Evolutionary conservation across 192 early-diverging fungal genomes (phyloP).

Genomic region (Chytriomyces sp.): DNA sequence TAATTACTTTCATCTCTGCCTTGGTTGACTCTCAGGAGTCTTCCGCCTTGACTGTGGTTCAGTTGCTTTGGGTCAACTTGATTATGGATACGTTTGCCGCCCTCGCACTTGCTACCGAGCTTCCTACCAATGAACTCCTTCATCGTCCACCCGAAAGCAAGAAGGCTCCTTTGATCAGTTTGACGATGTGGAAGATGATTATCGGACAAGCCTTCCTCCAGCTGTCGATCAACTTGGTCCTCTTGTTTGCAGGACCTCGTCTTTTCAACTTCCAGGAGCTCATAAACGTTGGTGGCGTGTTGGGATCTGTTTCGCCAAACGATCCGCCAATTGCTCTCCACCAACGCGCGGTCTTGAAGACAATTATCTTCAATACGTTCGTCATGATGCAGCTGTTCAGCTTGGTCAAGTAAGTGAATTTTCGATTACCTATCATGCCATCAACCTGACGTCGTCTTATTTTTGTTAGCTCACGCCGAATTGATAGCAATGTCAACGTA

Average conservation of each 20-base stretch:
- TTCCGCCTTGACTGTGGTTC: conserved; percentile 83
- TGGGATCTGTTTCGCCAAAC: background rate
- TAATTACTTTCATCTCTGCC: conserved; percentile 47
- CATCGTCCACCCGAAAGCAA: conserved; percentile 74
- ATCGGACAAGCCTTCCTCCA: conserved; percentile 89
- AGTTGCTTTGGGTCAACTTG: conserved; percentile 94
- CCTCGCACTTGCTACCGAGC: conserved; percentile 89
- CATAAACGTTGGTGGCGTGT: background rate
- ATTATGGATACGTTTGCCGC: conserved; percentile 95
- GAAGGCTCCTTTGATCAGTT: conserved; percentile 77
- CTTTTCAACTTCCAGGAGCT: conserved; percentile 25
- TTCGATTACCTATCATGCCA: conserved; percentile 14
- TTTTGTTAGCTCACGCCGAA: conserved; percentile 30
- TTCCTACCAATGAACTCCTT: conserved; percentile 79
- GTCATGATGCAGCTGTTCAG: conserved; percentile 89
- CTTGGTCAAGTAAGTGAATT: conserved; percentile 72
- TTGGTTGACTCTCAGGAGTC: conserved; percentile 61
- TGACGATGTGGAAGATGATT: conserved; percentile 91
- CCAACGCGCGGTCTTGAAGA: conserved; percentile 44
- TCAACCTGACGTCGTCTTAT: background rate
- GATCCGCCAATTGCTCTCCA: background rate
- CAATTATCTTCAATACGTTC: conserved; percentile 90
- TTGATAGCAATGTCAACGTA: conserved; percentile 35
- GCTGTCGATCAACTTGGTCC: conserved; percentile 66
- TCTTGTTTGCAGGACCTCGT: conserved; percentile 23